Evolutionary conservation across 169 alveolate species (phyloP).

Genomic region (Plasmodium billcollinsi): DNA sequence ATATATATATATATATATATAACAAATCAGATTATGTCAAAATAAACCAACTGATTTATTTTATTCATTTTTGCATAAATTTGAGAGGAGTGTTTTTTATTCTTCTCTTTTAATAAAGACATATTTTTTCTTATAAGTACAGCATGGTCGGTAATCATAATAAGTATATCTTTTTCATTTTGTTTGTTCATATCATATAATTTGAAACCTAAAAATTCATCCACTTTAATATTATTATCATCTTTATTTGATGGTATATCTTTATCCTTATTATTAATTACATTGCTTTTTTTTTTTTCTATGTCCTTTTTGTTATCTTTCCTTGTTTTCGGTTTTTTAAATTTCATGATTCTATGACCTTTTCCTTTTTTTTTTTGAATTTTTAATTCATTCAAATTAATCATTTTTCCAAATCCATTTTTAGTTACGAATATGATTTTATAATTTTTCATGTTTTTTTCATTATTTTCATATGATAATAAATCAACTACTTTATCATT

Average conservation of each 20-base stretch:
- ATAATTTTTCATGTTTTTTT: constrained; percentile 16
- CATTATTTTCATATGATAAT: constrained; percentile 45
- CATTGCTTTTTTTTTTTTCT: not conserved
- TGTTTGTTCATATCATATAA: constrained; percentile 44
- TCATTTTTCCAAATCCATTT: constrained; percentile 72
- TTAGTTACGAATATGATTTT: constrained; percentile 60
- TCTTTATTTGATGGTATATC: not conserved
- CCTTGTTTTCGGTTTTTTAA: constrained; percentile 18
- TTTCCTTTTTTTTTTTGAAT: constrained; percentile 69
- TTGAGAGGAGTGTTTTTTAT: constrained; percentile 69
- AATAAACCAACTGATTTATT: constrained; percentile 53
- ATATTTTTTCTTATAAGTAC: constrained; percentile 73
- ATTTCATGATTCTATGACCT: constrained; percentile 69
- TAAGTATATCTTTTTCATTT: constrained; percentile 59
- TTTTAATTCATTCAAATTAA: constrained; percentile 46
- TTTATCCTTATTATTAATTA: not conserved
- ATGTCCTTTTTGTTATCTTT: not conserved
- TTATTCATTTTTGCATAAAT: constrained; percentile 71
- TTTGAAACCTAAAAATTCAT: constrained; percentile 69
- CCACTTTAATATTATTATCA: constrained; percentile 2
- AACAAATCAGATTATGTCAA: constrained; percentile 33
- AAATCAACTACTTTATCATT: constrained; percentile 64
- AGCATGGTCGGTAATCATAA: constrained; percentile 76
- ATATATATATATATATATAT: not conserved
- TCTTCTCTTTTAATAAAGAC: constrained; percentile 58